phyloP scores from a whole-genome alignment of 2,329 filamentous ascomycete species.

The Phyllachora maydis region DNA sequence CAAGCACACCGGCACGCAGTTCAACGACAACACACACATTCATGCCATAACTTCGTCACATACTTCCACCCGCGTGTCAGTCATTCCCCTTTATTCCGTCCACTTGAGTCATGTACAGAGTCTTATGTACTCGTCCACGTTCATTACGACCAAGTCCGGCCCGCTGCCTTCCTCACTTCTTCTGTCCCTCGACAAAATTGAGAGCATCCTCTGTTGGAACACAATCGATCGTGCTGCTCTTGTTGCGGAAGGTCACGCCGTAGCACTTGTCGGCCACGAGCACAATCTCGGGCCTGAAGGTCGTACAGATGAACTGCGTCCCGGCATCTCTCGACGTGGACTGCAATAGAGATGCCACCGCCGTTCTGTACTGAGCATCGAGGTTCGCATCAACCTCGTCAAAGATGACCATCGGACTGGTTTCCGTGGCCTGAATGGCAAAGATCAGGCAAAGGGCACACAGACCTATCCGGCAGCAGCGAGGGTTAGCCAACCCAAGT shows the following conservation, averaged over 20 bases:
- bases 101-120: too few relatives aligned
- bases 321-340: slow-evolving; percentile 48
- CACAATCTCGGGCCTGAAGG: slow-evolving; percentile 92
- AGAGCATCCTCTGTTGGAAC: slow-evolving; percentile 74
- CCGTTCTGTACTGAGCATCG: slow-evolving; percentile 92
- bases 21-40: too few relatives aligned
- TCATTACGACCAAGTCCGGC: too few relatives aligned
- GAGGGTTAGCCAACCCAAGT: too few relatives aligned
- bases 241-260: slow-evolving; percentile 81
- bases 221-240: slow-evolving; percentile 86
- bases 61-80: too few relatives aligned
- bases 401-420: slow-evolving; percentile 96
- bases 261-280: slow-evolving; percentile 94
- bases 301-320: slow-evolving; percentile 91
- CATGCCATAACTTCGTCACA: too few relatives aligned
- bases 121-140: too few relatives aligned
- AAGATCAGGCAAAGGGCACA: slow-evolving; percentile 97
- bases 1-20: too few relatives aligned
- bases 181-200: slow-evolving; percentile 82
- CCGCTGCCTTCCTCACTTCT: too few relatives aligned
- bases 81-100: too few relatives aligned
- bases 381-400: slow-evolving; percentile 98
- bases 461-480: slow-evolving; percentile 30
- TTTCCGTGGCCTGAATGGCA: slow-evolving; percentile 94
- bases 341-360: slow-evolving; percentile 75